Evolutionary conservation across 306 rosid species (phyloP).

Genomic region (Inga oerstediana): DNA sequence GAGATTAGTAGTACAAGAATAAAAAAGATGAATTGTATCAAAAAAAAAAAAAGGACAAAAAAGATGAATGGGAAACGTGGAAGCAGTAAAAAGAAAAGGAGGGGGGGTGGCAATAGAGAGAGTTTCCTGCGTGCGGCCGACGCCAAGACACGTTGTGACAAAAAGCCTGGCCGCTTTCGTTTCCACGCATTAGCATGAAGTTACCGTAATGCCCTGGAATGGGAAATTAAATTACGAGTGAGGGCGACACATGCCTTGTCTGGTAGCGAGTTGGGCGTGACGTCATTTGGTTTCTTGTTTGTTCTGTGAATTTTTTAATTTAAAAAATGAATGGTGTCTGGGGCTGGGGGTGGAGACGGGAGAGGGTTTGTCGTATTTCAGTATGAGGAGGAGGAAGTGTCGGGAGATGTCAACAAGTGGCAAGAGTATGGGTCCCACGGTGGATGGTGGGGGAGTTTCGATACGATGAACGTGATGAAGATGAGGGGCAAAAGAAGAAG

Average conservation of each 20-base stretch:
- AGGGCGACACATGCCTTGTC: slow-evolving; percentile 68
- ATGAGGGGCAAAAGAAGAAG: neutral
- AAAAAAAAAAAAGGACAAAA: too few relatives aligned
- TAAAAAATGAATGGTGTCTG: neutral
- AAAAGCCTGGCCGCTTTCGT: slow-evolving; percentile 48
- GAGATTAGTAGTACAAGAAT: neutral
- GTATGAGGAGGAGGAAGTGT: neutral
- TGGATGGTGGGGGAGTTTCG: slow-evolving; percentile 25
- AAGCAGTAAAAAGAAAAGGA: slow-evolving; percentile 32
- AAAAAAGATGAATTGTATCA: neutral
- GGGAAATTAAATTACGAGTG: slow-evolving; percentile 26
- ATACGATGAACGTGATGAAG: slow-evolving; percentile 31
- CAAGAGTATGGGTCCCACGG: neutral
- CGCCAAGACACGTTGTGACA: slow-evolving; percentile 89
- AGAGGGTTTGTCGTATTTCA: neutral
- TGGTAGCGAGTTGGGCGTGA: slow-evolving; percentile 54
- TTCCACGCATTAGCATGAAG: slow-evolving; percentile 26
- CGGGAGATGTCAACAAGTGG: neutral
- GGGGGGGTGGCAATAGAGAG: slow-evolving; percentile 10
- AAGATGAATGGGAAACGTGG: slow-evolving; percentile 8
- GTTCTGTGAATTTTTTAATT: neutral
- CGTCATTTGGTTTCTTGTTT: slow-evolving; percentile 36
- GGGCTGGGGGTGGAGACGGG: neutral
- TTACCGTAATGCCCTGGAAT: slow-evolving; percentile 32
- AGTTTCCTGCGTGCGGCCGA: slow-evolving; percentile 75